phyloP scores from a whole-genome alignment of 1,139 yeast genomes.

The Kazachstania sp. region DNA sequence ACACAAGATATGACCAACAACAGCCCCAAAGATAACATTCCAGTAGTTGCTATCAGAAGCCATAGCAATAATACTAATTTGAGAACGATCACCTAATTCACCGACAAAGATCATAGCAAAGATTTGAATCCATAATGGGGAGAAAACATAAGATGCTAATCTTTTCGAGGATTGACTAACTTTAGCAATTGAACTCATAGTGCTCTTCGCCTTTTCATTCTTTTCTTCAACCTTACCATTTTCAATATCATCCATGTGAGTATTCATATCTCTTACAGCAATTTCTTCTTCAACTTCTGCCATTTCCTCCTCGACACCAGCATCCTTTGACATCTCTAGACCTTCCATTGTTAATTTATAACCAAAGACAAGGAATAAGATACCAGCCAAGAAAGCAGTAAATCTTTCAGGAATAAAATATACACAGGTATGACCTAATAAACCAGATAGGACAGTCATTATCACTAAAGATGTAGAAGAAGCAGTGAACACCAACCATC shows the following conservation, averaged over 20 bases:
- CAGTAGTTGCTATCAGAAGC: slow-evolving; percentile 95
- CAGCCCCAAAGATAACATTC: slow-evolving; percentile 83
- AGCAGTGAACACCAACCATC: slow-evolving; percentile 74
- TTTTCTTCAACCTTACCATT: slow-evolving; percentile 35
- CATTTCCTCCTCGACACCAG: slow-evolving; percentile 89
- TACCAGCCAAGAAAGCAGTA: slow-evolving; percentile 76
- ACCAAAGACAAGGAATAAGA: slow-evolving; percentile 78
- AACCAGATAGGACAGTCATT: slow-evolving; percentile 86
- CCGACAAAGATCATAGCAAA: slow-evolving; percentile 94
- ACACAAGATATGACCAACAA: slow-evolving; percentile 84
- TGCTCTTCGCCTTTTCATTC: slow-evolving; percentile 1
- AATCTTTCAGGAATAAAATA: slow-evolving; percentile 67
- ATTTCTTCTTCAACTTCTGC: slow-evolving; percentile 96
- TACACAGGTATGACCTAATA: slow-evolving; percentile 89
- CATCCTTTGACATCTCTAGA: slow-evolving; percentile 63
- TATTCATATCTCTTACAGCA: slow-evolving; percentile 51
- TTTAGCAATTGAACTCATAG: slow-evolving; percentile 9
- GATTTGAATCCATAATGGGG: slow-evolving; percentile 92
- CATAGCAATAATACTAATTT: slow-evolving; percentile 96
- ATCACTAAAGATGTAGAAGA: slow-evolving; percentile 80
- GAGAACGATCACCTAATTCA: slow-evolving; percentile 99
- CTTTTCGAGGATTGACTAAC: slow-evolving; percentile 44
- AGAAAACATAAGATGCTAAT: slow-evolving; percentile 55
- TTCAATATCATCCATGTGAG: slow-evolving; percentile 48
- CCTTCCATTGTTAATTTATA: slow-evolving; percentile 72